Conservation (phyloP, 2,329 filamentous ascomycete species). For the Pseudocercospora macadamiae region DNA sequence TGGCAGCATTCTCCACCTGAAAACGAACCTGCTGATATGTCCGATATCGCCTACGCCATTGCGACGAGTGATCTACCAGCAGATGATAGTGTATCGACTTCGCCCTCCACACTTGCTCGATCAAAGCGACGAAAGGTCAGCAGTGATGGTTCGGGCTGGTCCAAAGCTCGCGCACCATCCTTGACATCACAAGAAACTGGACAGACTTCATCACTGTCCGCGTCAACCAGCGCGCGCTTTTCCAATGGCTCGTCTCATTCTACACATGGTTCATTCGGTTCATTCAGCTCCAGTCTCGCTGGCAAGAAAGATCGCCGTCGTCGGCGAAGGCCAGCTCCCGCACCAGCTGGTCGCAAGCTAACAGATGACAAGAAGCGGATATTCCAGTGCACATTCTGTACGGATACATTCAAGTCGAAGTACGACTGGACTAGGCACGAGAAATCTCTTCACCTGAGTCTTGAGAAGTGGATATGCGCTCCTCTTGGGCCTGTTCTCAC, state of each 20-base stretch:
- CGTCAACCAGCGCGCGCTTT: constrained; percentile 51
- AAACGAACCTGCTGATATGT: constrained; percentile 67
- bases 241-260: constrained; percentile 61
- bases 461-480: constrained; percentile 68
- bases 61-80: constrained; percentile 37
- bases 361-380: constrained; percentile 48
- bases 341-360: constrained; percentile 26
- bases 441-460: constrained; percentile 62
- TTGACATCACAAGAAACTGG: constrained; percentile 51
- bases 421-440: constrained; percentile 69
- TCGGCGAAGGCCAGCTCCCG: constrained; percentile 39
- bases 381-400: constrained; percentile 63
- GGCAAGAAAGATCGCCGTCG: constrained; percentile 62
- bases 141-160: constrained; percentile 54
- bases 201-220: constrained; percentile 32
- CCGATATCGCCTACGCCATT: constrained; percentile 66
- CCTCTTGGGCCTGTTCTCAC: constrained; percentile 60
- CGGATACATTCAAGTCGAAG: constrained; percentile 59
- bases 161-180: constrained; percentile 53
- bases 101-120: constrained; percentile 34
- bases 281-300: constrained; percentile 49
- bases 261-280: constrained; percentile 58
- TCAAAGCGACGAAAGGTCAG: constrained; percentile 51
- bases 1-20: constrained; percentile 71
- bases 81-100: constrained; percentile 29